A percentile compares a stretch with the other conserved stretches of the same genome.
These are phyloP conservation scores for Phytophthora pini DNA, from an alignment of 352 stramenopile genomes.

Conservation along the genomic window DNA sequence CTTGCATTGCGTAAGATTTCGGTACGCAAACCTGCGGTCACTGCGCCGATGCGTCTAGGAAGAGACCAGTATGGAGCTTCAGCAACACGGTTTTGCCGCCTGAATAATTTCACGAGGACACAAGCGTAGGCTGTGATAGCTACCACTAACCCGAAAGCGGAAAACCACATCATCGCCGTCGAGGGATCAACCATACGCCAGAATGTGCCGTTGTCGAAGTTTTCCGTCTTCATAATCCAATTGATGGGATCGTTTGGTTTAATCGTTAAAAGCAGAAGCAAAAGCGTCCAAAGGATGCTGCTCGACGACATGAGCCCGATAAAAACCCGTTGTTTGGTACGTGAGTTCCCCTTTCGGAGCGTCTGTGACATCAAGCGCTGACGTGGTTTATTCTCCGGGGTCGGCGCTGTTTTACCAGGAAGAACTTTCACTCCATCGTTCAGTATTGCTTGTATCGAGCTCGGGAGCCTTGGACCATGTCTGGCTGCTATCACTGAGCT, in stretches of 20 bases:
- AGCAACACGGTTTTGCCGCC: background rate
- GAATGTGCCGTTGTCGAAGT: slow-evolving; percentile 36
- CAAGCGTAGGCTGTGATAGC: slow-evolving; percentile 9
- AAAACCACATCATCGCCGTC: slow-evolving; percentile 6
- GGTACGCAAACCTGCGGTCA: background rate
- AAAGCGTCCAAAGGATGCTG: slow-evolving; percentile 26
- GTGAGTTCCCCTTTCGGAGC: background rate
- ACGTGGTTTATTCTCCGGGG: background rate
- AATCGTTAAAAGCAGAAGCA: slow-evolving; percentile 28
- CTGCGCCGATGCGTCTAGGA: background rate
- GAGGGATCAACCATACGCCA: slow-evolving; percentile 27
- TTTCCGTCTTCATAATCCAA: slow-evolving; percentile 28
- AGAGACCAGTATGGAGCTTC: background rate
- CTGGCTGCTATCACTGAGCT: background rate
- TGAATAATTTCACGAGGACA: slow-evolving; percentile 9
- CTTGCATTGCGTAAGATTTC: background rate
- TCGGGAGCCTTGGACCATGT: background rate
- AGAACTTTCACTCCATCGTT: slow-evolving; percentile 5
- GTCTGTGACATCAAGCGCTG: background rate
- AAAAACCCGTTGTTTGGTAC: background rate
- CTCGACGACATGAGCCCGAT: slow-evolving; percentile 8
- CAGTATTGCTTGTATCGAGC: background rate
- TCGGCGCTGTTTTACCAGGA: background rate
- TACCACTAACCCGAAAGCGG: slow-evolving; percentile 5
- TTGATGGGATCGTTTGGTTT: slow-evolving; percentile 30